Conservation (phyloP, 306 rosid species). For the Geum urbanum region DNA sequence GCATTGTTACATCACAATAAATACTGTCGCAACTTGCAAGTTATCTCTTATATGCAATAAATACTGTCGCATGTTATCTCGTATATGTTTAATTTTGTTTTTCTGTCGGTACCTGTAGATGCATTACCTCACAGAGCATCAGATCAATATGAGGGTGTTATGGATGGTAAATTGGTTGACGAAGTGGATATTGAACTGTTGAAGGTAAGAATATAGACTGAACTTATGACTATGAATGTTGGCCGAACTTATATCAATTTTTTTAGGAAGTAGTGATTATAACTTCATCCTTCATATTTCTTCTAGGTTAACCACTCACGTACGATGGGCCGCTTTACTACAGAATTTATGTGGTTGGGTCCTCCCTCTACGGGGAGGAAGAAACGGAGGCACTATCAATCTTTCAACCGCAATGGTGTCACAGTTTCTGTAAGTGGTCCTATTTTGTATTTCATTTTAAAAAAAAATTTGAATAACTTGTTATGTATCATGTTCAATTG, state of each 20-base stretch:
- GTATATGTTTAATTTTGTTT: neutral
- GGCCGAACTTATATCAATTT: neutral
- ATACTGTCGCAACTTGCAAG: neutral
- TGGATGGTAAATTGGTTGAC: slow-evolving; percentile 27
- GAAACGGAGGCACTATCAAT: slow-evolving; percentile 59
- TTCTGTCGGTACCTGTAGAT: slow-evolving; percentile 32
- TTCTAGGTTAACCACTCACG: slow-evolving; percentile 41
- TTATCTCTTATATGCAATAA: neutral
- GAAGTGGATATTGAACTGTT: slow-evolving; percentile 28
- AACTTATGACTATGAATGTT: neutral
- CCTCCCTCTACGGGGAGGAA: slow-evolving; percentile 58
- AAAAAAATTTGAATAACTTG: neutral
- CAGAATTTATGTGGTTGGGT: slow-evolving; percentile 68
- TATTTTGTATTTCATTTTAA: neutral
- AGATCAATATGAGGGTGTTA: slow-evolving; percentile 12
- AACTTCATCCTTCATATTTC: neutral
- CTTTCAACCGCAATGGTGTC: slow-evolving; percentile 57
- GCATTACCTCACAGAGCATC: slow-evolving; percentile 15
- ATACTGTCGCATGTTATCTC: neutral
- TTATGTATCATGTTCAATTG: too few relatives aligned
- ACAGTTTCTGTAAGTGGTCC: slow-evolving; percentile 58
- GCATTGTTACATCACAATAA: neutral
- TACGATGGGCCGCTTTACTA: slow-evolving; percentile 26
- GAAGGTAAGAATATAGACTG: slow-evolving; percentile 46
- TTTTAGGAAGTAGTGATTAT: neutral